Evolutionary conservation across 2,329 filamentous ascomycete species (phyloP), one percentile per base, ranked within the genome.

Genomic region (Trichophyton benhamiae): DNA sequence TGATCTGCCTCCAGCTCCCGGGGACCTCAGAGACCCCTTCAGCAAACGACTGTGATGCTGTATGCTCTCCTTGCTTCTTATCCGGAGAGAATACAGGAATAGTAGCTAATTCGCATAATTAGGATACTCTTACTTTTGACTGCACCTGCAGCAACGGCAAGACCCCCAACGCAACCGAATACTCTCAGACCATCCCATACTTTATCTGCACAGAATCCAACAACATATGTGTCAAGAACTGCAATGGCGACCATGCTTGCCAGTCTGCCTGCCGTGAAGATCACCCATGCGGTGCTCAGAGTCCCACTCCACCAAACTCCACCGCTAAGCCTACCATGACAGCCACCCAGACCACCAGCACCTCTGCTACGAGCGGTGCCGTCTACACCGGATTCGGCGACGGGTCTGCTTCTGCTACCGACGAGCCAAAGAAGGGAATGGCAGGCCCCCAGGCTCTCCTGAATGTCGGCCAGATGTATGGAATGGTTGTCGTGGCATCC

Each of bases 111-210:
- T 38, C 5, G n/a, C 30, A 15, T 36, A 58, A 42, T 61, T 60
- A 77, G 76, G 62, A 74, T 42, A 74, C 75, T 48, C 78, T 86
- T n/a, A 67, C 66, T 63, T 86, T 80, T 72, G 68, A 70, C 60
- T 86, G 83, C 69, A 73, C 83, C 65, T 86, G 83, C 73, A 72
- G 68, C 63, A 79, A 80, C 68, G 77, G 77, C 65, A 65, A 78
- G 60, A 68, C 74, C 3, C 83, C 83, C 67, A 86, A 86, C 69
- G 72, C 83, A 61, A 80, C 81, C 64, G 75, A 85, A 68, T 86
- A 82, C 77, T 82, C 81, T 38, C 79, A 82, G 67, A 86, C 83
- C 13, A 76, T 86, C 59, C 82, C 83, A 17, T 86, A 81, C 76
- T 85, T 77, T 73, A 76, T 82, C 71, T 86, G 83, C 75, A 79